Base-by-base conservation (phyloP, 1,139 yeast species). In the Blastobotrys persicus region DNA sequence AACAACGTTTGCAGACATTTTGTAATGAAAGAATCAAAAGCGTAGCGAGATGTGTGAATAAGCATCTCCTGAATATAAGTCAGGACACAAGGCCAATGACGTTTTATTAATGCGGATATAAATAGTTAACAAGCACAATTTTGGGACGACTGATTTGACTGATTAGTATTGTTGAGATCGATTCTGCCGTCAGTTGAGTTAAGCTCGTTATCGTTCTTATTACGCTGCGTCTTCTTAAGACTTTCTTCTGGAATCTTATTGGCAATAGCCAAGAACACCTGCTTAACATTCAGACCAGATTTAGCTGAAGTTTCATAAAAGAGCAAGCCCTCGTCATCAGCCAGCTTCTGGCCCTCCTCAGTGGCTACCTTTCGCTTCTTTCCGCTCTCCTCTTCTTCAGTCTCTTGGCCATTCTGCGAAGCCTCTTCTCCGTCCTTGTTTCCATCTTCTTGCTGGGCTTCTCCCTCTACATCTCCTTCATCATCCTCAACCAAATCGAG, bases 291-390 rank as follows among this genome's bases (percentile, higher is more conserved):
- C 62, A 79, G 76, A n/a, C 95, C 86, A 2, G 95, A 82, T 73
- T 92, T 92, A 26, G 98, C 98, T 65, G 95, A 85, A 12, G 98
- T 89, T 70, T 92, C 98, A 66, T 88, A 92, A 66, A 92, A 92
- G 57, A 92, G 71, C 50, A 92, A 74, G 1, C 88, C 91, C 70
- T 89, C 96, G 60, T 89, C 96, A 43, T 81, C 79, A 1, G 89
- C 88, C 55, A 91, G 75, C 52, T 78, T 79, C 68, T 84, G 76
- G 39, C 96, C 98, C 66, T 92, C 98, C 60, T 86, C 91, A 43
- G 78, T 74, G 26, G 89, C 82, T n/a, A 92, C 96, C 67, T 87
- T 87, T 59, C 98, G 78, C 55, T 81, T 52, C 56, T 13, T 52
- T 55, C 31, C 71, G 71, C 3, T 66, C 61, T 39, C 54, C 60